Base-by-base conservation (phyloP, 192 early-diverging fungal genomes). In the Backusella luteola region DNA sequence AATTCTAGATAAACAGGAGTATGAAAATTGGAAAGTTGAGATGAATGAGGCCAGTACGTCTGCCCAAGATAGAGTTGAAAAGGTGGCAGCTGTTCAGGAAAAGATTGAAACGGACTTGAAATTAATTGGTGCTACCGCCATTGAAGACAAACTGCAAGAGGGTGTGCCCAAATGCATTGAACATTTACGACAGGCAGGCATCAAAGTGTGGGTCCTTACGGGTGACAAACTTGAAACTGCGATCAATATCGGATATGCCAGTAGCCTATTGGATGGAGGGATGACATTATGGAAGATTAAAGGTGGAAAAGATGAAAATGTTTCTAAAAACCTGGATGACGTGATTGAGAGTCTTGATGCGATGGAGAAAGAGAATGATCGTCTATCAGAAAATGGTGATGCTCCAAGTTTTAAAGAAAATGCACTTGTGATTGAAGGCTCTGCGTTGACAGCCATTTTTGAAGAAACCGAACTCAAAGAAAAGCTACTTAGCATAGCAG, bases 211-310 rank as follows among this genome's bases (percentile, higher is more conserved):
- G 98, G 97, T 99, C 3, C 83, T 99, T 71, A 99, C 98, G 0
- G 98, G 98, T 52, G 98, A 99, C 84, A 98, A 98, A 81, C 81
- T 98, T 85, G 98, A 99, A 83, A 99, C 98, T 0, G 98, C 98
- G 9, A 98, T 99, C 82, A 98, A 98, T 80, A 98, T 99, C 81
- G 96, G 96, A 6, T 98, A 98, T 87, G 91, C 93, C 5, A 89
- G 89, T 8, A 88, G 91, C 15, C 74, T 95, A 73, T 76, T 94
- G 29, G 88, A 89, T 49, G 88, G 87, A 67, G 87, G 88, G 32
- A 92, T 93, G 89, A 85, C 88, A 69, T 83, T 94, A 59, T 89
- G 89, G 86, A 91, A 88, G n/a, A 67, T 89, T 59, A 49, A 68
- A 34, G 81, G 77, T 26, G 56, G 56, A 63, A 63, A 29, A 3